Conservation (phyloP, 2,329 filamentous ascomycete genomes). For the Fusarium nodosum region DNA sequence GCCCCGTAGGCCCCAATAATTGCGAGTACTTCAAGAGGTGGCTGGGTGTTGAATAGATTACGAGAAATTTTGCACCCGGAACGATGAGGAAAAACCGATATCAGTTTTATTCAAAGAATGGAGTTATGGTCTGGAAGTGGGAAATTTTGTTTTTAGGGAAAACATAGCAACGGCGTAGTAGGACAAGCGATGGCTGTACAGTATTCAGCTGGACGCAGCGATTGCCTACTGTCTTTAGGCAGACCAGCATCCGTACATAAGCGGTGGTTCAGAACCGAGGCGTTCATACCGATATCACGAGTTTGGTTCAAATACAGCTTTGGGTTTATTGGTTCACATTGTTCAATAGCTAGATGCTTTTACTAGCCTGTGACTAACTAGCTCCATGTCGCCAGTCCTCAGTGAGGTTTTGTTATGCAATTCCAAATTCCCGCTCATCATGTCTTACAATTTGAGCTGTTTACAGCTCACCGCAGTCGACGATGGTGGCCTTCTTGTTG, state of each 20-base stretch:
- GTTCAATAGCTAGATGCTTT: conserved; percentile 32
- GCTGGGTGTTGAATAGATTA: conserved; percentile 67
- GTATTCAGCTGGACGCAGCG: conserved; percentile 25
- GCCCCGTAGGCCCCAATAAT: conserved; percentile 88
- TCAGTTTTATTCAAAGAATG: conserved; percentile 29
- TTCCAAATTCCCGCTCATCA: conserved; percentile 34
- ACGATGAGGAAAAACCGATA: conserved; percentile 6
- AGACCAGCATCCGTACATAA: conserved; percentile 9
- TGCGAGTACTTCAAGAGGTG: conserved; percentile 94
- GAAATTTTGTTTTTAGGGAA: conserved; percentile 34
- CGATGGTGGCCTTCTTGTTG: conserved; percentile 72
- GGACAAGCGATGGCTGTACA: conserved; percentile 35
- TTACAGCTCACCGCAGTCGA: conserved; percentile 66
- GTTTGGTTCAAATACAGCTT: not conserved
- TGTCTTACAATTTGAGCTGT: conserved; percentile 18
- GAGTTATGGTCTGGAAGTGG: conserved; percentile 44
- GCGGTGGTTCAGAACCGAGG: conserved; percentile 9
- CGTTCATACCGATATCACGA: not conserved
- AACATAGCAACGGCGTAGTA: conserved; percentile 46
- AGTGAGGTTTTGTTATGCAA: conserved; percentile 38
- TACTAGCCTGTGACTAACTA: conserved; percentile 38
- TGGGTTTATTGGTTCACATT: conserved; percentile 44
- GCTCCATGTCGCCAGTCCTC: conserved; percentile 40
- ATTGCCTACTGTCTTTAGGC: conserved; percentile 9
- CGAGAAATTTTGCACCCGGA: conserved; percentile 17